Percentiles rank a stretch among this genome's conserved stretches.
Conservation (phyloP, 2,329 filamentous ascomycete genomes). For the Tolypocladium inflatum region DNA sequence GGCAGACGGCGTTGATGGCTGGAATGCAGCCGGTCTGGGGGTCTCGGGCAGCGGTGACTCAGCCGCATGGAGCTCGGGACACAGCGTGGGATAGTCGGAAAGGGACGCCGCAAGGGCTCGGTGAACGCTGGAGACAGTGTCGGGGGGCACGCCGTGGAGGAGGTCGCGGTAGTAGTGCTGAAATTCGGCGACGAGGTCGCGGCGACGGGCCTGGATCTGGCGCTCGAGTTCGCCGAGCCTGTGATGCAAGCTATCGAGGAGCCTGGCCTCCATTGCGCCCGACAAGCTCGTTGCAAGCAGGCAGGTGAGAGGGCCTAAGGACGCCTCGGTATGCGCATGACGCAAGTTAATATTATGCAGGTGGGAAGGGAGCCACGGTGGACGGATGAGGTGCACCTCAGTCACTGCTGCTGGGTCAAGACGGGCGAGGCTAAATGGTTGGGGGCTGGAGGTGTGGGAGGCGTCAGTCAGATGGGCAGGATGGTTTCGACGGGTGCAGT, state of each 20-base stretch:
- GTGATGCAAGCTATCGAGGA: slow-evolving; percentile 41
- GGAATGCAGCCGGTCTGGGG: slow-evolving; percentile 20
- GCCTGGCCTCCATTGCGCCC: slow-evolving; percentile 30
- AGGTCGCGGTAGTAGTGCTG: slow-evolving; percentile 41
- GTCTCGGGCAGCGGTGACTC: slow-evolving; percentile 23
- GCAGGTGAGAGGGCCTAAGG: slow-evolving; percentile 11
- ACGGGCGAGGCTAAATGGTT: slow-evolving; percentile 1
- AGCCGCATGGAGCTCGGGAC: slow-evolving; percentile 23
- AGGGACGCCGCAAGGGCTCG: slow-evolving; percentile 35
- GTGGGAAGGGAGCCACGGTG: background rate
- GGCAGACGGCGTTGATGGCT: slow-evolving; percentile 18
- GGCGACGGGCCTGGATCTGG: slow-evolving; percentile 46
- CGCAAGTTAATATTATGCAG: slow-evolving; percentile 18
- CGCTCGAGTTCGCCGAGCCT: slow-evolving; percentile 48
- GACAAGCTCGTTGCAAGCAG: slow-evolving; percentile 19
- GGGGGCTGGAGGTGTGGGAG: slow-evolving; percentile 1
- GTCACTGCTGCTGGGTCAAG: background rate
- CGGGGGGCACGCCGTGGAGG: slow-evolving; percentile 35
- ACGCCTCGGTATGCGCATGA: slow-evolving; percentile 26
- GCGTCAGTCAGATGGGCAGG: slow-evolving; percentile 1
- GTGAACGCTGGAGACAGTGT: slow-evolving; percentile 36
- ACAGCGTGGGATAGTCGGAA: slow-evolving; percentile 35
- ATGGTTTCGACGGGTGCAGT: background rate
- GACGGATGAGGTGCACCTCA: background rate
- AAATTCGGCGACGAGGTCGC: slow-evolving; percentile 48